Evolutionary conservation across 192 early-diverging fungal genomes (phyloP).

Genomic region (Podila horticola): DNA sequence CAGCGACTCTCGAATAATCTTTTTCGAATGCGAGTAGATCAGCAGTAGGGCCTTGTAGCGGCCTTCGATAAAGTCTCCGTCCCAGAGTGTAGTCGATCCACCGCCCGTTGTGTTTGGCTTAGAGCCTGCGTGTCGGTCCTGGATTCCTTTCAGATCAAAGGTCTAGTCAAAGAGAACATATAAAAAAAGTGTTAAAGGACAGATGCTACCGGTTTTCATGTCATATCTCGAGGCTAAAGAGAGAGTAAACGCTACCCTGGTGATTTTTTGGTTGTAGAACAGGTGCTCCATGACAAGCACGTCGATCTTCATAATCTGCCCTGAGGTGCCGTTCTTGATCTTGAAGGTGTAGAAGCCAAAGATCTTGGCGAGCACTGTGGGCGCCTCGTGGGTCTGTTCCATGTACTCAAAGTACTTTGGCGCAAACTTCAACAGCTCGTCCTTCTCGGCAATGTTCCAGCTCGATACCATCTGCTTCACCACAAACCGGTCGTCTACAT

Average conservation of each 20-base stretch:
- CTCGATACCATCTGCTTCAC: constrained; percentile 85
- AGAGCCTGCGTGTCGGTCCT: constrained; percentile 65
- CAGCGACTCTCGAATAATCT: constrained; percentile 81
- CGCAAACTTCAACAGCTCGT: constrained; percentile 87
- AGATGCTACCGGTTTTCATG: background rate
- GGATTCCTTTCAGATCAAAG: constrained; percentile 84
- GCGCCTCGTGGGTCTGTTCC: constrained; percentile 70
- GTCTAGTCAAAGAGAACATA: constrained; percentile 55
- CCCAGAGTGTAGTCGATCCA: constrained; percentile 65
- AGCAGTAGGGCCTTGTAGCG: constrained; percentile 68
- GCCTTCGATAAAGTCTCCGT: constrained; percentile 79
- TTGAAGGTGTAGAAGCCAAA: constrained; percentile 92
- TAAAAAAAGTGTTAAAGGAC: background rate
- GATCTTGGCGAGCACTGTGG: constrained; percentile 85
- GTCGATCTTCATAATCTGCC: constrained; percentile 81
- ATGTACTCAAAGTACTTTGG: constrained; percentile 91
- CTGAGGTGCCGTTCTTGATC: constrained; percentile 76
- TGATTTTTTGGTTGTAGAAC: constrained; percentile 80
- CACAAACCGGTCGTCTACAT: constrained; percentile 84
- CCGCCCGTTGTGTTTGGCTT: constrained; percentile 48
- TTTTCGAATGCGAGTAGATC: constrained; percentile 88
- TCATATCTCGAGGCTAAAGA: too few relatives aligned
- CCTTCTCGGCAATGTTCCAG: constrained; percentile 82
- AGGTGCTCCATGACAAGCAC: constrained; percentile 96
- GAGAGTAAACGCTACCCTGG: constrained; percentile 52